phyloP scores from a whole-genome alignment of 139 green algal genomes.

The Dunaliella sp. region DNA sequence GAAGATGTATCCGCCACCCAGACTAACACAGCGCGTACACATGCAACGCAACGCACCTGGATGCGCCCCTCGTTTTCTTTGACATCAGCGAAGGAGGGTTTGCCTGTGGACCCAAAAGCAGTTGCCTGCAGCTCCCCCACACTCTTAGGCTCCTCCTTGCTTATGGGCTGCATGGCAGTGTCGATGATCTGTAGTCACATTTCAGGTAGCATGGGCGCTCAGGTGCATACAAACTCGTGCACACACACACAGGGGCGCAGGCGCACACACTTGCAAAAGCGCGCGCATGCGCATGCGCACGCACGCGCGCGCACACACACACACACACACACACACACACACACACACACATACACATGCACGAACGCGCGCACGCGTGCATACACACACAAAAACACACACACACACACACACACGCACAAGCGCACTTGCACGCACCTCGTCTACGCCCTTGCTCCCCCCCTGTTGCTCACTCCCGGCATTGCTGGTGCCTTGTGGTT shows the following conservation, averaged over 20 bases:
- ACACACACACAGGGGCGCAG: not conserved
- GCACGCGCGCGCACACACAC: not conserved
- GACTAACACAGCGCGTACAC: not conserved
- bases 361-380: not conserved
- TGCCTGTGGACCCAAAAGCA: not conserved
- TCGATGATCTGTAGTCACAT: not conserved
- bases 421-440: not conserved
- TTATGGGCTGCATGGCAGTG: not conserved
- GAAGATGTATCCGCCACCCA: too few relatives aligned
- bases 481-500: too few relatives aligned
- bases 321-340: not conserved
- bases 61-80: slow-evolving; percentile 23
- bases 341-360: not conserved
- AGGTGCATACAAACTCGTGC: not conserved
- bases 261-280: not conserved
- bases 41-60: slow-evolving; percentile 12
- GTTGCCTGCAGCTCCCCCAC: not conserved
- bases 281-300: not conserved
- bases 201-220: not conserved
- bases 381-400: not conserved
- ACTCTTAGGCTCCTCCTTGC: not conserved
- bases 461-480: too few relatives aligned
- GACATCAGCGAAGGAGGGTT: slow-evolving; percentile 23
- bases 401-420: not conserved
- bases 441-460: too few relatives aligned